Evolutionary conservation across 768 basidiomycete genomes (phyloP), one percentile per base, ranked within the genome.

Genomic region (Leccinum boreale): DNA sequence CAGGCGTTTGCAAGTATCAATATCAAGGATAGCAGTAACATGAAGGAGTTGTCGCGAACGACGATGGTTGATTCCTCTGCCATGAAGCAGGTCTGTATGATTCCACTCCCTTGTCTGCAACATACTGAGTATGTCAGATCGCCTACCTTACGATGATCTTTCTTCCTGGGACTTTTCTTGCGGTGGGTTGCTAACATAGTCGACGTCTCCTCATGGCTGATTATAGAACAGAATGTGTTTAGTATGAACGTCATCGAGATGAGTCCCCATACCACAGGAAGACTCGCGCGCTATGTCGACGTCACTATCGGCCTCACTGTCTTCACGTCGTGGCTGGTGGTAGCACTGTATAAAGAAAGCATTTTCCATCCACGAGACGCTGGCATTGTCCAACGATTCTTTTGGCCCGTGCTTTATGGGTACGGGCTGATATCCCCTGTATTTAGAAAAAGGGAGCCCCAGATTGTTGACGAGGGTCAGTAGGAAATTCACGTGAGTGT

Each of bases 1-100:
- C 57, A 86, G 85, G 83, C 81, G 6, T 86, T 86, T 66, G 81
- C 81, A 53, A 79, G 74, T 48, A 81, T 85, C 4, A 85, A 81
- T 56, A 82, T 85, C 29, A 63, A 62, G 3, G 84, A 86, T 56
- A 83, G 79, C 64, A 75, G 67, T 56, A 73, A 74, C 10, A 84
- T 83, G 80, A 70, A 79, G 49, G 53, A 67, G 44, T 74, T 86
- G 72, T 84, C 84, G 2, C 65, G 73, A 56, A 73, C 75, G 3
- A 70, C 80, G 6, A 67, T 78, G 46, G 63, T 70, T 9, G 78
- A 78, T 56, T 81, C 79, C 62, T 67, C 73, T 52, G 71, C 74
- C 5, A 76, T 75, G 69, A 75, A 74, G 23, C 73, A 74, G 61
- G 69, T 63, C 29, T 17, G 61, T 44, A 50, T 21, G 4, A 29